Evolutionary conservation across 176 grass and related monocot genomes (phyloP), one percentile per base, ranked within the genome.

Genomic region (Chloris gayana): DNA sequence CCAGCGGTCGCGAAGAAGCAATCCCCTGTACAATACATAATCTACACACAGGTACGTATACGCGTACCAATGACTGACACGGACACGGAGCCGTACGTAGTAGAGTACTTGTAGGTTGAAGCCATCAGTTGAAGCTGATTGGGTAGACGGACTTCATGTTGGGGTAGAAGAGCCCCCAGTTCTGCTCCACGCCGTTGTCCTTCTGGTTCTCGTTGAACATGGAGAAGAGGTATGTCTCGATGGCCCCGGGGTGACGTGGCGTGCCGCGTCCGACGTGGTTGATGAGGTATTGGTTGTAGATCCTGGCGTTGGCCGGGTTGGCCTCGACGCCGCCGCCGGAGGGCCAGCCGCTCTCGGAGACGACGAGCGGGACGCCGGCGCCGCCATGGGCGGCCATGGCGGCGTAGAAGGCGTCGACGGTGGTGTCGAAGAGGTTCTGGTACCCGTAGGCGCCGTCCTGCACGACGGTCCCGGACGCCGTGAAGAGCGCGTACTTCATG

Each of bases 131-230:
- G 83, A 93, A 89, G 85, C 51, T 91, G 72, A 97, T 91, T 0
- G 86, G 77, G 81, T 97, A 97, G 63, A 97, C 88, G 30, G 34
- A 73, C 81, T 97, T 69, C 86, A 82, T 89, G 77, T 82, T 80
- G 4, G 93, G 93, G 80, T 97, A 93, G 82, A 97, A 97, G 67
- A 97, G 83, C 2, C 94, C 94, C 83, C 86, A 97, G 78, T 89
- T 87, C 84, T 89, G 77, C 75, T 91, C 86, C 4, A 89, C 81
- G 13, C 83, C 81, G 44, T 9, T 30, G 1, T 88, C 61, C 91
- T 93, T 93, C 86, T 85, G 74, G 82, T 97, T 84, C 85, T 97
- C 91, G 58, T 97, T 86, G 86, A 97, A 97, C 89, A 97, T 91
- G 47, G 83, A 73, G 70, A 89, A 97, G 47, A 97, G 9, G 74